Percentiles rank a stretch among this genome's conserved stretches.
phyloP scores from a whole-genome alignment of 2,329 filamentous ascomycete species.

The Rhynchosporium secalis region DNA sequence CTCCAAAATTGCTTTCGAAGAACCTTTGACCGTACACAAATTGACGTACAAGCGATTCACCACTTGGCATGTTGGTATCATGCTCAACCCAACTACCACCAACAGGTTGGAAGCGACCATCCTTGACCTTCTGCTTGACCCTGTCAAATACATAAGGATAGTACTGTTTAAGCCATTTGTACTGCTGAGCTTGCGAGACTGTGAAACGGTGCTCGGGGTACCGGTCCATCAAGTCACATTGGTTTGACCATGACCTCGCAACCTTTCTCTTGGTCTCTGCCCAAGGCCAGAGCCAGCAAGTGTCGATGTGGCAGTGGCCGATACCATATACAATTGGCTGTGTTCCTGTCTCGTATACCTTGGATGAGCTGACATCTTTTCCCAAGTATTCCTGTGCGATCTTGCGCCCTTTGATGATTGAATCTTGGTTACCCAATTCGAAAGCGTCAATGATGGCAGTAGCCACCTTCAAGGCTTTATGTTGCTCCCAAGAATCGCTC shows the following conservation, averaged over 20 bases:
- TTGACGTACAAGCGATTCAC: conserved; percentile 89
- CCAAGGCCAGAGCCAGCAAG: conserved; percentile 98
- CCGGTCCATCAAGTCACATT: conserved; percentile 91
- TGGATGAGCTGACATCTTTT: conserved; percentile 73
- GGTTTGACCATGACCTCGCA: conserved; percentile 92
- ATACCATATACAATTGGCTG: conserved; percentile 82
- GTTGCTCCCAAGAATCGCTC: conserved; percentile 82
- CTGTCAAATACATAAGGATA: conserved; percentile 89
- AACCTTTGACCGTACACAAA: conserved; percentile 95
- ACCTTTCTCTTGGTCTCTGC: conserved; percentile 97
- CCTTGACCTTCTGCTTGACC: conserved; percentile 86
- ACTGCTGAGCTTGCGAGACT: conserved; percentile 93
- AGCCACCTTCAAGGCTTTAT: conserved; percentile 78
- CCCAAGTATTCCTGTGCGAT: conserved; percentile 85
- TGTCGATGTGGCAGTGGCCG: conserved; percentile 97
- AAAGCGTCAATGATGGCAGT: conserved; percentile 91
- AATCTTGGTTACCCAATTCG: conserved; percentile 75
- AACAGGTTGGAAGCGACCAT: conserved; percentile 90
- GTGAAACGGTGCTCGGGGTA: conserved; percentile 94
- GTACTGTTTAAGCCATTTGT: conserved; percentile 90
- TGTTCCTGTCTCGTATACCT: conserved; percentile 77
- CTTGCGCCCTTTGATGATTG: conserved; percentile 76
- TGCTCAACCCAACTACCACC: conserved; percentile 99
- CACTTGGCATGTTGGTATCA: conserved; percentile 95
- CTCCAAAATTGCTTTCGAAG: conserved; percentile 90